Percentiles rank a stretch among this genome's conserved stretches.
Conservation (phyloP, 805 yeast species). For the Sugiyamaella valdiviana region DNA sequence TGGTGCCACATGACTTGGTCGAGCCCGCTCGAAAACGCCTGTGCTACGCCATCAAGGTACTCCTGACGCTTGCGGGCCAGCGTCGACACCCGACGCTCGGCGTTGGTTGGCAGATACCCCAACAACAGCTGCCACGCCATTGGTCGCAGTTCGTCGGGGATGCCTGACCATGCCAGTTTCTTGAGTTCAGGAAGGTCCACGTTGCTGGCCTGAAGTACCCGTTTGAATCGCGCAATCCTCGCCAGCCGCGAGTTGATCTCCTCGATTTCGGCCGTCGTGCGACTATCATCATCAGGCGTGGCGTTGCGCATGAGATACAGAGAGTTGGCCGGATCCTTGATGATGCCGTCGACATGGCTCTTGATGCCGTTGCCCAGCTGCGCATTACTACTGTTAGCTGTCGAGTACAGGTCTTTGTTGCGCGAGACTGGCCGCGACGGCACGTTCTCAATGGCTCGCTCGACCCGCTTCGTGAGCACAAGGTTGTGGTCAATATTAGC, state of each 20-base stretch:
- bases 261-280: conserved; percentile 42
- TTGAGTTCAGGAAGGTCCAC: conserved; percentile 67
- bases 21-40: conserved; percentile 53
- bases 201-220: conserved; percentile 45
- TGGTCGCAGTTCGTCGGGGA: conserved; percentile 76
- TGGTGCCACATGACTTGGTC: conserved; percentile 91
- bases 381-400: conserved; percentile 1
- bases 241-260: conserved; percentile 54
- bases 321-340: conserved; percentile 26
- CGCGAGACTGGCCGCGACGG: conserved; percentile 16
- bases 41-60: conserved; percentile 66
- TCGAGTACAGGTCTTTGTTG: conserved; percentile 10
- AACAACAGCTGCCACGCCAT: conserved; percentile 82
- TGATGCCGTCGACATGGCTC: conserved; percentile 23
- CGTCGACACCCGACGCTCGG: conserved; percentile 63
- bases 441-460: conserved; percentile 22
- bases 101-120: conserved; percentile 86
- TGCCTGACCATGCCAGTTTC: conserved; percentile 88
- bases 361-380: conserved; percentile 12
- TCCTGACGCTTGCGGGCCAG: conserved; percentile 78
- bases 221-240: conserved; percentile 61
- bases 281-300: conserved; percentile 24
- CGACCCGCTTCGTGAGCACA: conserved; percentile 10
- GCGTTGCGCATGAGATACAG: conserved; percentile 23
- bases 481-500: conserved; percentile 50